Conservation (phyloP, 2,329 filamentous ascomycete species). For the Epicoccum sorghinum region DNA sequence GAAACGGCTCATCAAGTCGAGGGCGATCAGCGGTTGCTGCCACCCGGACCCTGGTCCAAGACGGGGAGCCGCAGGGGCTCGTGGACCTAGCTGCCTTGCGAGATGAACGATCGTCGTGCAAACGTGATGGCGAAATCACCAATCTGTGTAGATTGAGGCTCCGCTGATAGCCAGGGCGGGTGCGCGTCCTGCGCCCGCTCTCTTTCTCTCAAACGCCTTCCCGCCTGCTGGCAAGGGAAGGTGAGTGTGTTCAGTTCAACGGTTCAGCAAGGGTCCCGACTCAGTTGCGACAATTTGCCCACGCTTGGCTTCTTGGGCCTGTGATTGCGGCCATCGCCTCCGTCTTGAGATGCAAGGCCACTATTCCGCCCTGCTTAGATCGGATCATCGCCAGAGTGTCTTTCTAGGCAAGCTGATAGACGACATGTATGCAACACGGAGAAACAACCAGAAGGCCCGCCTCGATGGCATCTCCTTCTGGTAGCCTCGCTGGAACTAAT, state of each 20-base stretch:
- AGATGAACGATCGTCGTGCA: slow-evolving; percentile 3
- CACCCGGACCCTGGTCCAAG: slow-evolving; percentile 1
- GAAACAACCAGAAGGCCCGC: too few relatives aligned
- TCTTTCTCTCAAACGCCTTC: not conserved
- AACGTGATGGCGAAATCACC: not conserved
- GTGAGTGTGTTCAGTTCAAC: slow-evolving; percentile 9
- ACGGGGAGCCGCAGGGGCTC: too few relatives aligned
- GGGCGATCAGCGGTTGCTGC: slow-evolving; percentile 9
- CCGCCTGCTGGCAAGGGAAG: slow-evolving; percentile 8
- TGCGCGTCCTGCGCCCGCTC: not conserved
- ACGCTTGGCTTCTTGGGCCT: too few relatives aligned
- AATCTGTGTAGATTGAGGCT: slow-evolving; percentile 9
- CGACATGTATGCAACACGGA: too few relatives aligned
- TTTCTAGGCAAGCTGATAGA: too few relatives aligned
- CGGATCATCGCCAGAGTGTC: too few relatives aligned
- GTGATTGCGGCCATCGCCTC: slow-evolving; percentile 4
- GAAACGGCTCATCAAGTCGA: slow-evolving; percentile 13
- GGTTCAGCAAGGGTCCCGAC: slow-evolving; percentile 7
- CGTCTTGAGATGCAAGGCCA: not conserved
- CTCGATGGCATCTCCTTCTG: too few relatives aligned
- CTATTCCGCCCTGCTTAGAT: not conserved
- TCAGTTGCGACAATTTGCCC: too few relatives aligned
- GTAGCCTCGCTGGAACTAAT: not conserved
- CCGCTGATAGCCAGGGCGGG: slow-evolving; percentile 17
- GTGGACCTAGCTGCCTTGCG: not conserved